These are phyloP conservation scores for Roridomyces roridus DNA, from an alignment of 768 basidiomycete genomes.

Conservation along the genomic window DNA sequence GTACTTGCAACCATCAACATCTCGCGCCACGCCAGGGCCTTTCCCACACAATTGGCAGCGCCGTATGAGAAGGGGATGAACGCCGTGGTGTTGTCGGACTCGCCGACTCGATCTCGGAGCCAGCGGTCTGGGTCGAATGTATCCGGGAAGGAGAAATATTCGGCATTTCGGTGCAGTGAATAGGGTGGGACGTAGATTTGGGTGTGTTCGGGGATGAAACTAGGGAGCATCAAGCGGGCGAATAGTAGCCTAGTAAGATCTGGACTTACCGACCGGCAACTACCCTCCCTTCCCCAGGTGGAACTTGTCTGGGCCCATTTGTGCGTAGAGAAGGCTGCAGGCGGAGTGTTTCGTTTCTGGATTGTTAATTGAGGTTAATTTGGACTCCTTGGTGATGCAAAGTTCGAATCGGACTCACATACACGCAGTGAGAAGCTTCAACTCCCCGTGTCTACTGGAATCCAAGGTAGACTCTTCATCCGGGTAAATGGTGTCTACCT, in stretches of 20 bases:
- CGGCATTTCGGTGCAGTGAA: slow-evolving; percentile 41
- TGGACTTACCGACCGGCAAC: slow-evolving; percentile 38
- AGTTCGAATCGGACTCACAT: slow-evolving; percentile 27
- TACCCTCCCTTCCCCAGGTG: slow-evolving; percentile 34
- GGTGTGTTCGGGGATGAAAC: slow-evolving; percentile 44
- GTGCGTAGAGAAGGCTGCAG: slow-evolving; percentile 50
- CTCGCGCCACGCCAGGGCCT: slow-evolving; percentile 44
- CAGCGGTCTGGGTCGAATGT: slow-evolving; percentile 51
- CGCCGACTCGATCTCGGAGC: slow-evolving; percentile 26
- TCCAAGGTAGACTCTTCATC: slow-evolving; percentile 31
- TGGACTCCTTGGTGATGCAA: no score
- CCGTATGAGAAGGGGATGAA: slow-evolving; percentile 52
- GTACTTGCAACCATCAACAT: slow-evolving; percentile 42
- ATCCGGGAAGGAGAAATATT: slow-evolving; percentile 45
- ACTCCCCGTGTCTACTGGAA: slow-evolving; percentile 28
- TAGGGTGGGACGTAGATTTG: slow-evolving; percentile 40
- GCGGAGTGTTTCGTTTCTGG: slow-evolving; percentile 53
- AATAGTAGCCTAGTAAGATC: not conserved
- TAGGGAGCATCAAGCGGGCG: slow-evolving; percentile 14
- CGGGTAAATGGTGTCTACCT: slow-evolving; percentile 37
- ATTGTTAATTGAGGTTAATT: not conserved
- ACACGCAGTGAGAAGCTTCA: slow-evolving; percentile 37
- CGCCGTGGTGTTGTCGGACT: slow-evolving; percentile 32
- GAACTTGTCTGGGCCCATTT: slow-evolving; percentile 45
- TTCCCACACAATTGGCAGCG: slow-evolving; percentile 48